Base-by-base conservation (phyloP, 139 green algal genomes). In the Tetradesmus obliquus region DNA sequence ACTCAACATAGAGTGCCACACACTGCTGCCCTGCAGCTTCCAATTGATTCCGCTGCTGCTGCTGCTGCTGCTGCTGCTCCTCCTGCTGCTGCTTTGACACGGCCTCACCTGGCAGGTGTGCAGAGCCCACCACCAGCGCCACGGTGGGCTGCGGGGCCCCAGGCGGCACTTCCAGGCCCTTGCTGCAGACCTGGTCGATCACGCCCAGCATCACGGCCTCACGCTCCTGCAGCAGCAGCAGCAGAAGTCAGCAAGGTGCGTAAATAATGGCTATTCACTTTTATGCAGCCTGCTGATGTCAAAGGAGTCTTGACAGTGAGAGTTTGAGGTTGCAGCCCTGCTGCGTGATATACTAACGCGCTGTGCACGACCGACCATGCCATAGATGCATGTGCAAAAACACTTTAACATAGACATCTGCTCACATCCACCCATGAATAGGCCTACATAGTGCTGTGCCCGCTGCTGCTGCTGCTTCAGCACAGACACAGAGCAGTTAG, bases 151-250 rank as follows among this genome's bases (percentile, higher is more conserved):
- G 57, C 58, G 10, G 72, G 20, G 60, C 53, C 53, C 83, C 85
- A 22, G 74, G 86, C 89, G 79, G 13, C 89, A 90, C 74, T 55
- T 82, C n/a, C 85, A 94, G 80, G 10, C 15, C n/a, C 82, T 89
- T 82, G 80, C 20, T 72, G 79, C 93, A 93, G 10, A 90, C 79
- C 69, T 86, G 54, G 54, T 90, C 57, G 12, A 90, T 19, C 3
- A 92, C 82, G 3, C 66, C 62, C 9, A 51, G 91, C 93, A 95
- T 94, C 5, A 95, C 90, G 8, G 88, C 93, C 79, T 95, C 93
- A 55, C 93, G 93, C 92, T 95, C 93, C 93, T 93, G 89, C 7
- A 90, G 3, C 19, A 55, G n/a, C 53, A 84, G 83, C 54, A 88
- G 83, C 83, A 72, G 22, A 22, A 20, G n/a, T 20, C 83, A 88